Conservation (phyloP, 2,329 filamentous ascomycete species). For the Pseudogymnoascus destructans region DNA sequence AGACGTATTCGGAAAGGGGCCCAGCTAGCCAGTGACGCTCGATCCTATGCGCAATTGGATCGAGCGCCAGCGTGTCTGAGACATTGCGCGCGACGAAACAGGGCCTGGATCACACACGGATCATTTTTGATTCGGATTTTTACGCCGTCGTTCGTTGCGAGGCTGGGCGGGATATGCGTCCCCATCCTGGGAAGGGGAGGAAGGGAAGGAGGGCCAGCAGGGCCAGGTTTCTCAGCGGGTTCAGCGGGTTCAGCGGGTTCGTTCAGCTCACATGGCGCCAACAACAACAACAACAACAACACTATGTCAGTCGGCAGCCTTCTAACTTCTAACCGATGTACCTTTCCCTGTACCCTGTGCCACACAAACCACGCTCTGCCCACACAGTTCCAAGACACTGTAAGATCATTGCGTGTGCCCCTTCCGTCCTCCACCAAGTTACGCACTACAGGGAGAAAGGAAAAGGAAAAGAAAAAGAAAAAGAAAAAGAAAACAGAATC, state of each 20-base stretch:
- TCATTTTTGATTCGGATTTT: constrained; percentile 2
- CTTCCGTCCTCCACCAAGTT: background rate
- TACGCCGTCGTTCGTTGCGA: background rate
- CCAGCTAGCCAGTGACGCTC: background rate
- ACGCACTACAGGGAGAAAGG: background rate
- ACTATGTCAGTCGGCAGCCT: background rate
- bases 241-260: background rate
- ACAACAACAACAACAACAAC: too few species aligned
- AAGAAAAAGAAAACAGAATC: too few species aligned
- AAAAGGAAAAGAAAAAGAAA: background rate
- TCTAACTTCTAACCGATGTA: background rate
- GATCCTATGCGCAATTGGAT: constrained; percentile 6
- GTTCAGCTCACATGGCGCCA: constrained; percentile 1
- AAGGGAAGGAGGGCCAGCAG: background rate
- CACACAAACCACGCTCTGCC: background rate
- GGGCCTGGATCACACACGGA: background rate
- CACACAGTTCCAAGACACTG: constrained; percentile 1
- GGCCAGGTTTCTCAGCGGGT: background rate
- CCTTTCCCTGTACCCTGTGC: background rate
- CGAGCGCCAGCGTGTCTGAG: background rate
- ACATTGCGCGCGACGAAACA: constrained; percentile 6
- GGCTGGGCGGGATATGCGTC: background rate
- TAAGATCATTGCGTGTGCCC: background rate
- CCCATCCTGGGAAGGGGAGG: background rate
- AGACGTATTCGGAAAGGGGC: constrained; percentile 7